Conservation (phyloP, 805 yeast species). For the Pichia manshurica region DNA sequence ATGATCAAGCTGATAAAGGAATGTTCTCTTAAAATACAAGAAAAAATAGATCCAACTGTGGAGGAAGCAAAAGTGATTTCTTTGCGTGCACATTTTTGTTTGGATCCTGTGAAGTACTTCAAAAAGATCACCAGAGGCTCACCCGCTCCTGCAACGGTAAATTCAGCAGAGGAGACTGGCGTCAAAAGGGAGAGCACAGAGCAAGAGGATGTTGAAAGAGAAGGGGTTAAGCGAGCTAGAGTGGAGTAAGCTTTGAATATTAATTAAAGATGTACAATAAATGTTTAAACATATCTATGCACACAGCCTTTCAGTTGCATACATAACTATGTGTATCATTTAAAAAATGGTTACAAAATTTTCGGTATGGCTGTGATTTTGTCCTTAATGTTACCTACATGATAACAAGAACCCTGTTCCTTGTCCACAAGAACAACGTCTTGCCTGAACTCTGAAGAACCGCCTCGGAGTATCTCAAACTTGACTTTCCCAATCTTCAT, state of each 20-base stretch:
- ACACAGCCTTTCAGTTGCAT: neutral
- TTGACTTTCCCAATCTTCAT: conserved; percentile 65
- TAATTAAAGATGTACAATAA: neutral
- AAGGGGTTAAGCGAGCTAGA: conserved; percentile 1
- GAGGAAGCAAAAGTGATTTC: conserved; percentile 62
- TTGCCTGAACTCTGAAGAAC: conserved; percentile 63
- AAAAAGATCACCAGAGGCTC: conserved; percentile 16
- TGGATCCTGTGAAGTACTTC: conserved; percentile 44
- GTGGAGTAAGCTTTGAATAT: neutral
- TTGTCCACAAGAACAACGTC: conserved; percentile 48
- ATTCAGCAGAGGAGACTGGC: neutral
- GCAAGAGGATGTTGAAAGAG: neutral
- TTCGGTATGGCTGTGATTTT: conserved; percentile 57
- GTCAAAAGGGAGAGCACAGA: conserved; percentile 1
- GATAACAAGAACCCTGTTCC: conserved; percentile 37
- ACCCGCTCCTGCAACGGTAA: neutral
- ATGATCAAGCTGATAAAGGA: conserved; percentile 40
- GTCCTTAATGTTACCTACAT: conserved; percentile 50
- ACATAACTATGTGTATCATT: neutral
- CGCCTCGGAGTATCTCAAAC: conserved; percentile 68
- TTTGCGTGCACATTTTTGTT: conserved; percentile 55
- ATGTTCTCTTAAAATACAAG: conserved; percentile 45
- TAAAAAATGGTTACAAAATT: conserved; percentile 1
- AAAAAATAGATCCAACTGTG: conserved; percentile 40
- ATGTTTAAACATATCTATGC: neutral